phyloP scores from a whole-genome alignment of 176 grass and related monocot genomes.

The Bothriochloa decipiens region DNA sequence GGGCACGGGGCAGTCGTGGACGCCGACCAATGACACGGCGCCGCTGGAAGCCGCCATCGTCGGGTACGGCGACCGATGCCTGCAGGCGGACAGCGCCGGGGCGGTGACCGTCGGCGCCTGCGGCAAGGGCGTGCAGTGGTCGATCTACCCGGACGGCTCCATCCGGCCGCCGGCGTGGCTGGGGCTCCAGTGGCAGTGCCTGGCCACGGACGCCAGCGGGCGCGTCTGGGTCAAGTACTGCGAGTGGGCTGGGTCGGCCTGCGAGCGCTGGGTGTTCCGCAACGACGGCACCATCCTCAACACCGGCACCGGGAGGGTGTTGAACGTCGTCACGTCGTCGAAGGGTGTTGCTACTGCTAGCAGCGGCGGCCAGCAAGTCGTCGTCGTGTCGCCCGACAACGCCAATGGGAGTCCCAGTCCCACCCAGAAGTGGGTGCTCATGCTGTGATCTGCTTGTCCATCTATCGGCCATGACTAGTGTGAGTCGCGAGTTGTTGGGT shows the following conservation, averaged over 20 bases:
- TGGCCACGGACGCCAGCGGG: not conserved
- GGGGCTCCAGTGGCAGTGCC: not conserved
- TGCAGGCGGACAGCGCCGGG: not conserved
- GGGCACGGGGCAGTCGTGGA: constrained; percentile 2
- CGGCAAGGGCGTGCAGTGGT: not conserved
- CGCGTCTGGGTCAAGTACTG: not conserved
- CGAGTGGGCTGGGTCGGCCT: not conserved
- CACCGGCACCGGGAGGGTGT: not conserved
- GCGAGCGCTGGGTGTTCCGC: constrained; percentile 11
- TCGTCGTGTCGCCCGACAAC: not conserved
- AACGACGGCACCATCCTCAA: not conserved
- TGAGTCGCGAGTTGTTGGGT: too few species aligned
- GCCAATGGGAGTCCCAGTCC: not conserved
- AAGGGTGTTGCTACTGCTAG: not conserved
- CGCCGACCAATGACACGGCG: not conserved
- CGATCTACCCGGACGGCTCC: not conserved
- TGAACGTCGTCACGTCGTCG: not conserved
- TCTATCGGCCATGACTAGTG: not conserved
- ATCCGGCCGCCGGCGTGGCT: not conserved
- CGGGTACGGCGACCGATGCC: not conserved
- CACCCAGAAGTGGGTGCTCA: not conserved
- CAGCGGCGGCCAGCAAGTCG: not conserved
- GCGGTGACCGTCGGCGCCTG: not conserved
- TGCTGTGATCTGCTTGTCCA: not conserved
- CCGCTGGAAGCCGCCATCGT: not conserved